Percentiles rank a stretch among this genome's conserved stretches.
Evolutionary conservation across 1,139 yeast species (phyloP).

Genomic region (Candida pseudoviswanathii): DNA sequence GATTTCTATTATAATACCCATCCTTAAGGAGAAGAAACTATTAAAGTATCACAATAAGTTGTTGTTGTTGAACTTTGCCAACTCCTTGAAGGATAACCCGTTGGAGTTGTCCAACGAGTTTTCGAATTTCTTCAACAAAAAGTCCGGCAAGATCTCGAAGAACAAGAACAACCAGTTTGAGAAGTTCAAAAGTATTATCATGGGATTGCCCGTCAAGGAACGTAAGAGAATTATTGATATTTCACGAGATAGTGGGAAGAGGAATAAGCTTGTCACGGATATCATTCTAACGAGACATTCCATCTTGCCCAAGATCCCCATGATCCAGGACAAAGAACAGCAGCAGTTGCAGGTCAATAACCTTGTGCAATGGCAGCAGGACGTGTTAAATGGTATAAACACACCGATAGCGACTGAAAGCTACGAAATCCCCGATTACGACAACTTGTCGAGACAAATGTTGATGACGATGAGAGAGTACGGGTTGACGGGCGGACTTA

Average conservation of each 20-base stretch:
- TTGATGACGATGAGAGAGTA: slow-evolving; percentile 87
- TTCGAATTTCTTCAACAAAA: slow-evolving; percentile 59
- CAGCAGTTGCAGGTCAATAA: slow-evolving; percentile 54
- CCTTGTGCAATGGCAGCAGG: slow-evolving; percentile 88
- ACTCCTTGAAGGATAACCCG: slow-evolving; percentile 72
- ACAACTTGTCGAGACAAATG: slow-evolving; percentile 67
- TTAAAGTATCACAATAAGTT: slow-evolving; percentile 75
- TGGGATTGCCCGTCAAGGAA: slow-evolving; percentile 85
- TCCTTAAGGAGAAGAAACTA: slow-evolving; percentile 54
- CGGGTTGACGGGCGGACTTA: slow-evolving; percentile 84
- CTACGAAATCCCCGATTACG: slow-evolving; percentile 82
- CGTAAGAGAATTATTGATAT: slow-evolving; percentile 82
- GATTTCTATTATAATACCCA: slow-evolving; percentile 53
- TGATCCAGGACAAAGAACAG: slow-evolving; percentile 60
- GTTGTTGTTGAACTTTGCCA: slow-evolving; percentile 78
- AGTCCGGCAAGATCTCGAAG: slow-evolving; percentile 44
- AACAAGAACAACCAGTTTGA: slow-evolving; percentile 70
- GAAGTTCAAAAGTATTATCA: slow-evolving; percentile 78
- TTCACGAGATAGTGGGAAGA: slow-evolving; percentile 78
- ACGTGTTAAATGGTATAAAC: slow-evolving; percentile 85
- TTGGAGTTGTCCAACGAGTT: slow-evolving; percentile 51
- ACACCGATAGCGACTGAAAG: slow-evolving; percentile 80
- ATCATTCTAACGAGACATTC: slow-evolving; percentile 83
- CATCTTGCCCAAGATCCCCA: slow-evolving; percentile 85
- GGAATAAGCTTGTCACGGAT: slow-evolving; percentile 73